Evolutionary conservation across 495 filamentous ascomycete species (phyloP).

Genomic region (Chaetomium tenue): DNA sequence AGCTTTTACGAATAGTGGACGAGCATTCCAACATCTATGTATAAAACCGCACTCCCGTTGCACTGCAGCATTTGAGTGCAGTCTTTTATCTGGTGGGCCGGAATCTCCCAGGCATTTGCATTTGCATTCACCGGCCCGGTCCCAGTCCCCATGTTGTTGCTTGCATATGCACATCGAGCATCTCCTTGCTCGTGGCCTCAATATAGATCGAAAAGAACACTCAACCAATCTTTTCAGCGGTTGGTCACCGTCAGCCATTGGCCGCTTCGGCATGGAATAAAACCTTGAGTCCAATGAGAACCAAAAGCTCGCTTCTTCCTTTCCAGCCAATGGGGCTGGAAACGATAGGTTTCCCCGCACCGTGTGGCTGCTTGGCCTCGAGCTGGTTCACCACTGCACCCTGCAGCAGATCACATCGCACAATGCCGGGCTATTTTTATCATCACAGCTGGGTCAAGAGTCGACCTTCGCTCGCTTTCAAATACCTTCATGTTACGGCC

Average conservation of each 20-base stretch:
- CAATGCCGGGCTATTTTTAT: not conserved
- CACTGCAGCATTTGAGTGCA: not conserved
- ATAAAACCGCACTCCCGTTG: not conserved
- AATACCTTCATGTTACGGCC: not conserved
- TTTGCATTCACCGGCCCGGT: slow-evolving; percentile 7
- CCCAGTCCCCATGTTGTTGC: slow-evolving; percentile 15
- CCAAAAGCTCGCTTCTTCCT: not conserved
- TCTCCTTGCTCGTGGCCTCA: not conserved
- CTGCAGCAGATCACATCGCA: not conserved
- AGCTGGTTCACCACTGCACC: not conserved
- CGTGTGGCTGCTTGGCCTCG: not conserved
- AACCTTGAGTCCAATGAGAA: not conserved
- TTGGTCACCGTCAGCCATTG: slow-evolving; percentile 8
- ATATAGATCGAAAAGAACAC: slow-evolving; percentile 6
- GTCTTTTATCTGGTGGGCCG: not conserved
- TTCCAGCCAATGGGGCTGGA: slow-evolving; percentile 1
- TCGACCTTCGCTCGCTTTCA: too few relatives aligned
- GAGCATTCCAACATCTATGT: not conserved
- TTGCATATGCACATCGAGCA: slow-evolving; percentile 18
- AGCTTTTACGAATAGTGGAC: not conserved
- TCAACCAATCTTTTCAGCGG: slow-evolving; percentile 5
- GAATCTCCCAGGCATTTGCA: not conserved
- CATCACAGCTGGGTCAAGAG: not conserved
- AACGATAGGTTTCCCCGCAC: not conserved
- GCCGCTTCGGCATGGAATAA: not conserved